These are phyloP conservation scores for Fusarium clavum DNA, from an alignment of 2,329 filamentous ascomycete species.

Conservation along the genomic window DNA sequence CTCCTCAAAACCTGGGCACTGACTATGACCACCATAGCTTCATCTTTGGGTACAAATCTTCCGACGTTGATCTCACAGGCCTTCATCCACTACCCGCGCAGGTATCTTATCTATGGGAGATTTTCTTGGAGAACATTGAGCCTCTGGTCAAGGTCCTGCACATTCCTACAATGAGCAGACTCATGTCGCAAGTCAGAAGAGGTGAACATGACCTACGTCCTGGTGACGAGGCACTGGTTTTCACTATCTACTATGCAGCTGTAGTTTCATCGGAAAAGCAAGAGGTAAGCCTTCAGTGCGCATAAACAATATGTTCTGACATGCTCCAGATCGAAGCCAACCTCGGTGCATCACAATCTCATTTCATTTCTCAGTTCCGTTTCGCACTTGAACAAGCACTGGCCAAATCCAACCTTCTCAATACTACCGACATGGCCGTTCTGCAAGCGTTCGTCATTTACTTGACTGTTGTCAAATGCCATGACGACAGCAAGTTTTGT, in stretches of 20 bases:
- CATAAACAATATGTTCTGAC: not conserved
- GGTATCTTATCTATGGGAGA: slow-evolving; percentile 32
- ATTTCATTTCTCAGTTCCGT: slow-evolving; percentile 36
- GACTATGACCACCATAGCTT: slow-evolving; percentile 34
- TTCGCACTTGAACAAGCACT: slow-evolving; percentile 39
- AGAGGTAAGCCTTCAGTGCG: slow-evolving; percentile 10
- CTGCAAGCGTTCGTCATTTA: slow-evolving; percentile 37
- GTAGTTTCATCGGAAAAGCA: slow-evolving; percentile 26
- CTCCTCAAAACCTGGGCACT: slow-evolving; percentile 14
- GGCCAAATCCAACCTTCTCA: slow-evolving; percentile 38
- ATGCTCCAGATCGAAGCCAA: slow-evolving; percentile 26
- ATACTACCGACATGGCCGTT: slow-evolving; percentile 34
- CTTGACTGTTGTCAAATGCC: slow-evolving; percentile 36
- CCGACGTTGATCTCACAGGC: slow-evolving; percentile 20
- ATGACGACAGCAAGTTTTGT: slow-evolving; percentile 36
- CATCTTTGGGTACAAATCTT: slow-evolving; percentile 35
- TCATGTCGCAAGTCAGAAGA: slow-evolving; percentile 30
- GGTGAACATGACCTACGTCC: slow-evolving; percentile 30
- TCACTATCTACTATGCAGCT: slow-evolving; percentile 37
- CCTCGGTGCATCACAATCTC: slow-evolving; percentile 27
- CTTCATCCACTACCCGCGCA: slow-evolving; percentile 36
- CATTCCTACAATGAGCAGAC: slow-evolving; percentile 35
- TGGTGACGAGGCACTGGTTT: slow-evolving; percentile 36
- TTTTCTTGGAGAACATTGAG: slow-evolving; percentile 38
- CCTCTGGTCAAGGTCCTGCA: slow-evolving; percentile 36